Percentiles rank a stretch among this genome's conserved stretches.
Evolutionary conservation across 2,329 filamentous ascomycete species (phyloP).

Genomic region (Microdochium nivale): DNA sequence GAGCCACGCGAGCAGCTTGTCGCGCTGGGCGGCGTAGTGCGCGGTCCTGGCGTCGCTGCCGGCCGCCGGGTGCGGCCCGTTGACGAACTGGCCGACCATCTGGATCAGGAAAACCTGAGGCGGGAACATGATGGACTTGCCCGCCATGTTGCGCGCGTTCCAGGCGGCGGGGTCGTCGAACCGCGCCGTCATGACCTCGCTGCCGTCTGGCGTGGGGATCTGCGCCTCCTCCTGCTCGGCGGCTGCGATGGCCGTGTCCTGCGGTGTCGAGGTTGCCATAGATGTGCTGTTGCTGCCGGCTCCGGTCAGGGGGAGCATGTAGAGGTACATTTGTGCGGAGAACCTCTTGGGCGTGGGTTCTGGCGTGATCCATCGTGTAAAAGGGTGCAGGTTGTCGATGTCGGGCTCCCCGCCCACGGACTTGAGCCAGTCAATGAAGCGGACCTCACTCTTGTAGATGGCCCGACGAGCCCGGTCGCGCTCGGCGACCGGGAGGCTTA

Average conservation of each 20-base stretch:
- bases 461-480: constrained; percentile 57
- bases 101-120: constrained; percentile 74
- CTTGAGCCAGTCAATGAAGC: constrained; percentile 58
- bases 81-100: constrained; percentile 46
- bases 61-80: constrained; percentile 18
- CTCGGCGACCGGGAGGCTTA: constrained; percentile 51
- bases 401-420: constrained; percentile 54
- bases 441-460: constrained; percentile 58
- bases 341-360: constrained; percentile 65
- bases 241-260: constrained; percentile 18
- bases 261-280: not conserved
- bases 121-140: constrained; percentile 77
- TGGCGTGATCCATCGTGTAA: constrained; percentile 90
- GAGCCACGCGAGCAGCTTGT: constrained; percentile 46
- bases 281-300: constrained; percentile 10
- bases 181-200: constrained; percentile 62
- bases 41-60: constrained; percentile 11
- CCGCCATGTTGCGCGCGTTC: constrained; percentile 52
- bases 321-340: constrained; percentile 95
- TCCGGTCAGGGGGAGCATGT: constrained; percentile 63
- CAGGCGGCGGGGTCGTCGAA: constrained; percentile 67
- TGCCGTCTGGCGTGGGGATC: constrained; percentile 64
- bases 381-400: constrained; percentile 62
- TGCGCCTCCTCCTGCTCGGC: constrained; percentile 40
- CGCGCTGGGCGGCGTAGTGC: constrained; percentile 38